phyloP scores from a whole-genome alignment of 345 rosid genomes.

The Dovyalis caffra region DNA sequence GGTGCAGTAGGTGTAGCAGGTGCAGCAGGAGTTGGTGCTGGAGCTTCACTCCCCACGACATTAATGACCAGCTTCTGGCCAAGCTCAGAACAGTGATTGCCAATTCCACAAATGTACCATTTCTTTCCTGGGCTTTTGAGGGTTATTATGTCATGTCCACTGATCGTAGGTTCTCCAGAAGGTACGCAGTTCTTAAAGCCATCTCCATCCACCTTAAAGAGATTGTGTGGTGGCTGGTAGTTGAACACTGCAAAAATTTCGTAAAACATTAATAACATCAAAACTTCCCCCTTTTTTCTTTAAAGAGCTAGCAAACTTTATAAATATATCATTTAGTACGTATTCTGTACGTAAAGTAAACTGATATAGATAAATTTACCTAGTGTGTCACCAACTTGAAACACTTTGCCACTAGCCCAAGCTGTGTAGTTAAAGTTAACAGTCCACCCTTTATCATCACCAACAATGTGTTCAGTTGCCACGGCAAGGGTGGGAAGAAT shows the following conservation, averaged over 20 bases:
- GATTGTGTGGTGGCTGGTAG: slow-evolving; percentile 33
- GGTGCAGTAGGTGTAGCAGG: slow-evolving; percentile 22
- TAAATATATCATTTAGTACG: too few species aligned
- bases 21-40: slow-evolving; percentile 8
- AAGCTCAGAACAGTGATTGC: slow-evolving; percentile 19
- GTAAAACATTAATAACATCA: background rate
- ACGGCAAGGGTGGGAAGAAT: slow-evolving; percentile 25
- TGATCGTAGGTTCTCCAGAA: background rate
- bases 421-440: slow-evolving; percentile 15
- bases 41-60: slow-evolving; percentile 4
- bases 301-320: background rate
- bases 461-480: slow-evolving; percentile 33
- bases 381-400: slow-evolving; percentile 32
- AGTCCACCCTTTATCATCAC: slow-evolving; percentile 33
- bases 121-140: slow-evolving; percentile 31
- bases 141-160: slow-evolving; percentile 39
- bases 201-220: slow-evolving; percentile 28
- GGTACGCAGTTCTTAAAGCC: slow-evolving; percentile 34
- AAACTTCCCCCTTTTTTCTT: background rate
- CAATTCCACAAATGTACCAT: slow-evolving; percentile 49
- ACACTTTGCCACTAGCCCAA: slow-evolving; percentile 37
- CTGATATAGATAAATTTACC: slow-evolving; percentile 13
- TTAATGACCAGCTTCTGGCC: slow-evolving; percentile 40
- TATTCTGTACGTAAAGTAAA: background rate
- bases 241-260: slow-evolving; percentile 31